These are phyloP conservation scores for Polyplosphaeria fusca DNA, from an alignment of 495 filamentous ascomycete genomes.

Conservation along the genomic window DNA sequence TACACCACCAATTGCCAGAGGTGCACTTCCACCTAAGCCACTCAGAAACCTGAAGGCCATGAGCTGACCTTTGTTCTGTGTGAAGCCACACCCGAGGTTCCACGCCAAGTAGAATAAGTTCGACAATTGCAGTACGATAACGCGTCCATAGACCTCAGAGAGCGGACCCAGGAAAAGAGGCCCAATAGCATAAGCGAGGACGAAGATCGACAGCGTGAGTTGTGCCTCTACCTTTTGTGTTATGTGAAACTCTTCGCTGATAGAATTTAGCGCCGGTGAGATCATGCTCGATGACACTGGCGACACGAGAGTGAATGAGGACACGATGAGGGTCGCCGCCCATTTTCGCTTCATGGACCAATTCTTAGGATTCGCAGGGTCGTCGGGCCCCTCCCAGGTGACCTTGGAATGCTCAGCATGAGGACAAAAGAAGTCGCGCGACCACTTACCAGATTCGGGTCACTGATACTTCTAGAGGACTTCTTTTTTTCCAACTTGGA, in stretches of 20 bases:
- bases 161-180: conserved; percentile 44
- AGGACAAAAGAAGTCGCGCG: no score
- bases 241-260: conserved; percentile 56
- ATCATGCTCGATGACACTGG: conserved; percentile 71
- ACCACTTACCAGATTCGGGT: conserved; percentile 40
- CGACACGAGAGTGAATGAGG: conserved; percentile 63
- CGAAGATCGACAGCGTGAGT: conserved; percentile 67
- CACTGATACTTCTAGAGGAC: conserved; percentile 33
- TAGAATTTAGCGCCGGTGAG: conserved; percentile 63
- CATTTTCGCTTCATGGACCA: conserved; percentile 57
- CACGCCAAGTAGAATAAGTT: conserved; percentile 44
- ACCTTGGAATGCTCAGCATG: conserved; percentile 23
- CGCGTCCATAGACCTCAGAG: conserved; percentile 42
- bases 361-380: conserved; percentile 45
- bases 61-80: conserved; percentile 38
- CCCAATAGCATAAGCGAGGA: conserved; percentile 70
- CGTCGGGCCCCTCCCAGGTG: conserved; percentile 42
- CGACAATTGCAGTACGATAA: conserved; percentile 39
- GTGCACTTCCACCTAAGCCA: conserved; percentile 44
- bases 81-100: conserved; percentile 44
- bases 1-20: conserved; percentile 43
- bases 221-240: conserved; percentile 52
- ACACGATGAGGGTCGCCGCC: conserved; percentile 53
- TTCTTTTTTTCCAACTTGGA: conserved; percentile 35
- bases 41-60: conserved; percentile 44